These are phyloP conservation scores for Termitomyces sp. DNA, from an alignment of 768 basidiomycete genomes.

Conservation along the genomic window DNA sequence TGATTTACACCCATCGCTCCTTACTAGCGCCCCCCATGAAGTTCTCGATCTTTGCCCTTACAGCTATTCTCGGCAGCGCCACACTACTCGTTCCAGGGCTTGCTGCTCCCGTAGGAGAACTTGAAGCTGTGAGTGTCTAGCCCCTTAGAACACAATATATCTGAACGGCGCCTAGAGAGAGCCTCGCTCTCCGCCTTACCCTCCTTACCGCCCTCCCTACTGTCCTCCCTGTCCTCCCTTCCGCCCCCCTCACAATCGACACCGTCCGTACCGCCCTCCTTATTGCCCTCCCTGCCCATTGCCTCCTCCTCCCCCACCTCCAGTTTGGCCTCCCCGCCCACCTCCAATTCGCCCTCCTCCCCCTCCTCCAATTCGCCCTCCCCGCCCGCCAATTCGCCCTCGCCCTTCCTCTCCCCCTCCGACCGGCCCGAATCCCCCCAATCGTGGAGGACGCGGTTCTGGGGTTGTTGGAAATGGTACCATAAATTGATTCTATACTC, in stretches of 20 bases:
- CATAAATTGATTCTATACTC: no score
- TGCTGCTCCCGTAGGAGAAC: background rate
- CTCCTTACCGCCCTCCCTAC: background rate
- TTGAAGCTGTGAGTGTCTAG: slow-evolving; percentile 2
- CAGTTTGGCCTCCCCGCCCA: background rate
- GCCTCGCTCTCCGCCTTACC: background rate
- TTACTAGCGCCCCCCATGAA: background rate
- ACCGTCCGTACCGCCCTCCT: background rate
- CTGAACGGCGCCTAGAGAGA: background rate
- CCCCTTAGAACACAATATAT: background rate
- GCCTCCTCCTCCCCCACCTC: background rate
- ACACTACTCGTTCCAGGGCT: background rate
- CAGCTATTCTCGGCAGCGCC: slow-evolving; percentile 4
- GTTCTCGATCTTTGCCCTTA: background rate
- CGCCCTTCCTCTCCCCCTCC: background rate
- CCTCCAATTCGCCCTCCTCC: background rate
- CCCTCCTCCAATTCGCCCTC: no score
- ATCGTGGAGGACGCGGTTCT: background rate
- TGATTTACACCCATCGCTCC: no score
- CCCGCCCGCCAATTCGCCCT: background rate
- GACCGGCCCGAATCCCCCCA: background rate
- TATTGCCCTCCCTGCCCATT: background rate
- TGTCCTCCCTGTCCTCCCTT: background rate
- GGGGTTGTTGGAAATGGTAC: background rate
- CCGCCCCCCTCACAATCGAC: background rate